These are phyloP conservation scores for Nemania sp. DNA, from an alignment of 2,329 filamentous ascomycete genomes.

Conservation along the genomic window DNA sequence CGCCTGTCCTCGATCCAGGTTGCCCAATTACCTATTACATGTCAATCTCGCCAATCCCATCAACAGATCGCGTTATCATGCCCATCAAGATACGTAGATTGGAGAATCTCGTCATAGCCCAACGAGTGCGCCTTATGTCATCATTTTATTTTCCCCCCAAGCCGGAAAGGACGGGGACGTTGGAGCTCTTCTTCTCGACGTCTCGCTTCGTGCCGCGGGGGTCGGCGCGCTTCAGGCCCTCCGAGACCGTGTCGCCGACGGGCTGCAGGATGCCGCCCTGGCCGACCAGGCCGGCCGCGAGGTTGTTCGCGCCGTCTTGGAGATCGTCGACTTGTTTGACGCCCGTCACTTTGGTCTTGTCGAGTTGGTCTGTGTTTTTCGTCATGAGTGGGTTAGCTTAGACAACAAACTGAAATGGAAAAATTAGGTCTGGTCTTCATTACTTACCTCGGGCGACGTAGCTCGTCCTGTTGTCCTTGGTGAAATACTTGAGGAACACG, in stretches of 20 bases:
- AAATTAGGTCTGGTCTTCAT: neutral
- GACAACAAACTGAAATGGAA: neutral
- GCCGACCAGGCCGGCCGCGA: conserved; percentile 67
- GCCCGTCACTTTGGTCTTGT: conserved; percentile 72
- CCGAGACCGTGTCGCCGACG: conserved; percentile 63
- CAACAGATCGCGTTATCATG: neutral
- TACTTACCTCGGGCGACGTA: conserved; percentile 69
- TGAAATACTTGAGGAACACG: conserved; percentile 72
- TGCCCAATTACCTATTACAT: neutral
- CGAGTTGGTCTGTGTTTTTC: conserved; percentile 63
- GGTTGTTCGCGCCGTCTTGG: conserved; percentile 68
- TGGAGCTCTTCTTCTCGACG: neutral
- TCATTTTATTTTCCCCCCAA: conserved; percentile 9
- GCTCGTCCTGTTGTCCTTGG: conserved; percentile 76
- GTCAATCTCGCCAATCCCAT: neutral
- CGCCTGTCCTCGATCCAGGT: neutral
- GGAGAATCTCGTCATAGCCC: too few relatives aligned
- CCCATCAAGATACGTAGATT: neutral
- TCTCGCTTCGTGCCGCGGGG: conserved; percentile 58
- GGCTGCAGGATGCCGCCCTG: conserved; percentile 70
- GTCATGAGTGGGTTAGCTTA: neutral
- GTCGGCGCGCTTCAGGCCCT: conserved; percentile 69
- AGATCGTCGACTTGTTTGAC: conserved; percentile 68
- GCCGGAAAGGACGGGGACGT: conserved; percentile 6
- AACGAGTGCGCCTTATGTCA: neutral